Percentiles rank a stretch among this genome's conserved stretches.
Conservation (phyloP, 768 basidiomycete species). For the Cytidiella melzeri region DNA sequence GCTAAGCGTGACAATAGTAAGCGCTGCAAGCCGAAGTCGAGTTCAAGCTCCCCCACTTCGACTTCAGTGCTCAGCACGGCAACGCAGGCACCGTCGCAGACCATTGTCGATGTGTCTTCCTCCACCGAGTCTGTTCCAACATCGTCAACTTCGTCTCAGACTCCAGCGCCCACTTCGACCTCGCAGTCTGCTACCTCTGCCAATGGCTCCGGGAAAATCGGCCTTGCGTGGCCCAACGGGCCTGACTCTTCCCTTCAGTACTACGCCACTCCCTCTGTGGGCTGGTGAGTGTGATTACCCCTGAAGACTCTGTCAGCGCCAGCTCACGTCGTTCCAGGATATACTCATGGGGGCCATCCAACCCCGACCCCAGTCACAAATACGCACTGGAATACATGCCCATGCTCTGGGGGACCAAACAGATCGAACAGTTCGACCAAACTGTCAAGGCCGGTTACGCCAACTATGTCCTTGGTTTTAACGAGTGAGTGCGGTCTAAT, state of each 20-base stretch:
- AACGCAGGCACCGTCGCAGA: conserved; percentile 16
- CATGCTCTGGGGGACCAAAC: conserved; percentile 66
- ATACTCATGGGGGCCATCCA: conserved; percentile 64
- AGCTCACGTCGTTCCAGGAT: conserved; percentile 28
- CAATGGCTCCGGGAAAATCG: conserved; percentile 36
- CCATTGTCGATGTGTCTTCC: conserved; percentile 15
- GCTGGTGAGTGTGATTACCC: conserved; percentile 32
- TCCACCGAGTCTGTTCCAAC: conserved; percentile 12
- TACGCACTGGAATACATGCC: conserved; percentile 52
- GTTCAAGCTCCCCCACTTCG: conserved; percentile 14
- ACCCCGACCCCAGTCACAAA: conserved; percentile 27
- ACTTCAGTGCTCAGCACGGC: conserved; percentile 1
- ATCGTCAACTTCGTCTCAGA: conserved; percentile 14
- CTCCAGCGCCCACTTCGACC: conserved; percentile 13
- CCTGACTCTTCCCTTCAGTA: conserved; percentile 41
- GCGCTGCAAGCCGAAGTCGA: conserved; percentile 50
- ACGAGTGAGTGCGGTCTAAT: conserved; percentile 52
- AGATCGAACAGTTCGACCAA: conserved; percentile 41
- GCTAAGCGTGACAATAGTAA: conserved; percentile 44
- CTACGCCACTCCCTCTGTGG: conserved; percentile 42
- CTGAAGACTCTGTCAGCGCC: conserved; percentile 3
- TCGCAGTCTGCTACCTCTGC: conserved; percentile 2
- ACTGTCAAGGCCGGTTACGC: conserved; percentile 48
- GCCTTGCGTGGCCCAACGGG: conserved; percentile 64
- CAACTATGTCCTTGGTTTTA: conserved; percentile 48